Evolutionary conservation across 2,329 filamentous ascomycete species (phyloP), one percentile per base, ranked within the genome.

Genomic region (Phaeosphaeria sp.): DNA sequence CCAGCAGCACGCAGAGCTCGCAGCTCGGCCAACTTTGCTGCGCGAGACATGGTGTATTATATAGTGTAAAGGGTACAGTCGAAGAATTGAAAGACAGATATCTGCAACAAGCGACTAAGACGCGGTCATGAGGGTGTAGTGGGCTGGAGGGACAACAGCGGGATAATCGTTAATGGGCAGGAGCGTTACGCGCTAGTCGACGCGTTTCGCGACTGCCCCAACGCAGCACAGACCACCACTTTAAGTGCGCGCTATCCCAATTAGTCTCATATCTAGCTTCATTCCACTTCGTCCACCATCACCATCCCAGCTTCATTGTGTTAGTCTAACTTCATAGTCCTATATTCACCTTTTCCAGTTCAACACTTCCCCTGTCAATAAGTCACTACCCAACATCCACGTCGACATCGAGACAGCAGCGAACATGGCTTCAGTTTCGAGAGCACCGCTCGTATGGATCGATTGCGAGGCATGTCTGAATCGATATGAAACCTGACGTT

Each of bases 1-100:
- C 95, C 95, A 53, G 93, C 87, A 70, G 91, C 88, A 73, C 93
- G 90, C 66, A 96, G 86, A 74, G 91, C 93, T 71, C 87, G 87
- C 64, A 98, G 86, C 83, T 96, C 91, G 51, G 91, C 93, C 71
- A 86, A 72, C 53, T 73, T 74, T 48, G 69, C 67, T 50, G 73
- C 72, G 54, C 71, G 71, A 65, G 75, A 69, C 75, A 77, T 77
- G 56, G 8, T 72, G 39, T 56, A 63, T 63, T 68, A 67, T 53
- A 56, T 49, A 21, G 20, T 51, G 46, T 21, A 59, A 63, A 21
- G 49, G 33, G 45, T 39, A 52, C 33, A 40, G 60, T 50, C 51
- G 56, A 62, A 47, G 42, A 64, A 66, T 44, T 33, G 57, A 64
- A 59, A 52, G 59, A 57, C 20, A 57, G 46, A 63, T 54, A 55